Evolutionary conservation across 768 basidiomycete genomes (phyloP).

Genomic region (Macrolepiota fuliginosa): DNA sequence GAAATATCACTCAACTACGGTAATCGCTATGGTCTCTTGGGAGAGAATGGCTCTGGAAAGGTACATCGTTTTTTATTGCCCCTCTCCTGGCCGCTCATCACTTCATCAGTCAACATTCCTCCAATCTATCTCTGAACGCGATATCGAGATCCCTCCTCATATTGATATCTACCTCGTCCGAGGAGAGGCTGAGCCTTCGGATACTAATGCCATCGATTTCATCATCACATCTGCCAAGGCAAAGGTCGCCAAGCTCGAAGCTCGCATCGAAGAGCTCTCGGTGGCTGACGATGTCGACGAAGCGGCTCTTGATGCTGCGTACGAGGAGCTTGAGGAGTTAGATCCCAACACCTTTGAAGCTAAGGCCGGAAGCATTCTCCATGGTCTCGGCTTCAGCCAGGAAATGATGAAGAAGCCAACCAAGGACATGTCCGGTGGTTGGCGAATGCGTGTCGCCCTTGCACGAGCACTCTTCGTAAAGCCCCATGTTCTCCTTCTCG

Average conservation of each 20-base stretch:
- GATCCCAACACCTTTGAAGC: slow-evolving; percentile 95
- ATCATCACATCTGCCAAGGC: slow-evolving; percentile 89
- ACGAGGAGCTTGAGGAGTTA: slow-evolving; percentile 96
- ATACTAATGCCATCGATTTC: slow-evolving; percentile 95
- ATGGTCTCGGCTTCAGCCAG: slow-evolving; percentile 90
- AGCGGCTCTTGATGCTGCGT: slow-evolving; percentile 78
- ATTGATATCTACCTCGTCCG: slow-evolving; percentile 97
- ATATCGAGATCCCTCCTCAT: slow-evolving; percentile 91
- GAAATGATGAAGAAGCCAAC: slow-evolving; percentile 96
- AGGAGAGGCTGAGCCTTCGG: slow-evolving; percentile 94
- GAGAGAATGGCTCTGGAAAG: slow-evolving; percentile 99
- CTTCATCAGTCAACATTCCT: slow-evolving; percentile 83
- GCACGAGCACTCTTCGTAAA: slow-evolving; percentile 95
- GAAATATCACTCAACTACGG: slow-evolving; percentile 85
- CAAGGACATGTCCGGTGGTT: slow-evolving; percentile 99
- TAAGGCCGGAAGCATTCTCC: slow-evolving; percentile 94
- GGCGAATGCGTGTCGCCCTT: slow-evolving; percentile 98
- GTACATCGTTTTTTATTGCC: slow-evolving; percentile 36
- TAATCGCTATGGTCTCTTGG: slow-evolving; percentile 91
- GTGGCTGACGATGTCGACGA: slow-evolving; percentile 90
- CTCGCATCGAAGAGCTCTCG: slow-evolving; percentile 90
- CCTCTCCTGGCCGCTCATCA: background rate
- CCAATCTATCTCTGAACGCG: slow-evolving; percentile 92
- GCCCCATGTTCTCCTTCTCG: slow-evolving; percentile 91
- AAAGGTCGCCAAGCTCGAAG: slow-evolving; percentile 92